These are phyloP conservation scores for Sclerotinia subarctica DNA, from an alignment of 2,329 filamentous ascomycete genomes.

Conservation along the genomic window DNA sequence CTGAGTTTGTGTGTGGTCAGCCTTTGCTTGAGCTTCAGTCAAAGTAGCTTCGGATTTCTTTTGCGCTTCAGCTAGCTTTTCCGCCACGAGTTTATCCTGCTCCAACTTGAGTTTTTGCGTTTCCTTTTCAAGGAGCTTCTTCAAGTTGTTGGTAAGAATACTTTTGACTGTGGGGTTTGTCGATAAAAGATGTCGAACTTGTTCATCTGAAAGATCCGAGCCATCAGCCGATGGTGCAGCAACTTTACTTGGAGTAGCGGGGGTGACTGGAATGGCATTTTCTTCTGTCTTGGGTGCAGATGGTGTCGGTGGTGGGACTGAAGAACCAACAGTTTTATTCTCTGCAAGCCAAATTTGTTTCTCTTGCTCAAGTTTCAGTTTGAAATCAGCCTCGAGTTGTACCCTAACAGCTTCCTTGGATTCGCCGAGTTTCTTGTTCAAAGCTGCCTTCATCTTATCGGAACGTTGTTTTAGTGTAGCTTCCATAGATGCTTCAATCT, in stretches of 20 bases:
- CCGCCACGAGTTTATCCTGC: slow-evolving; percentile 44
- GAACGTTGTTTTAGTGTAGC: slow-evolving; percentile 61
- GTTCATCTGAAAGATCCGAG: slow-evolving; percentile 43
- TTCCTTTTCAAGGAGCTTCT: slow-evolving; percentile 60
- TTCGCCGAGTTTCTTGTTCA: slow-evolving; percentile 66
- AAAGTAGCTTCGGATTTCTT: slow-evolving; percentile 41
- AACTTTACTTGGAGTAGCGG: slow-evolving; percentile 30
- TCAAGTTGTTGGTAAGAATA: slow-evolving; percentile 56
- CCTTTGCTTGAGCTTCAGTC: slow-evolving; percentile 50
- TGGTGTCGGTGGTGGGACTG: slow-evolving; percentile 42
- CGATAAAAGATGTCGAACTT: slow-evolving; percentile 55
- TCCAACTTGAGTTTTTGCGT: slow-evolving; percentile 57
- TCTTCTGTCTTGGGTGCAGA: slow-evolving; percentile 37
- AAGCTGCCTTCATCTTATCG: slow-evolving; percentile 64
- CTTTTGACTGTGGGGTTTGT: slow-evolving; percentile 49
- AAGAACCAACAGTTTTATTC: slow-evolving; percentile 36
- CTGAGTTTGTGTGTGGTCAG: slow-evolving; percentile 41
- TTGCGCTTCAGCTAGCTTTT: slow-evolving; percentile 49
- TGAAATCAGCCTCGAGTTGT: slow-evolving; percentile 47
- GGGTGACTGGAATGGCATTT: slow-evolving; percentile 14
- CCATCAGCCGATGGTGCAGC: slow-evolving; percentile 18
- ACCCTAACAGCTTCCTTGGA: slow-evolving; percentile 51
- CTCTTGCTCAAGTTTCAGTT: slow-evolving; percentile 58
- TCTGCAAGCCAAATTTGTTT: slow-evolving; percentile 60
- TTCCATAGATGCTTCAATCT: slow-evolving; percentile 59